Evolutionary conservation across 2,329 filamentous ascomycete genomes (phyloP), one percentile per base, ranked within the genome.

Genomic region (Cephalotrichum gorgonifer): DNA sequence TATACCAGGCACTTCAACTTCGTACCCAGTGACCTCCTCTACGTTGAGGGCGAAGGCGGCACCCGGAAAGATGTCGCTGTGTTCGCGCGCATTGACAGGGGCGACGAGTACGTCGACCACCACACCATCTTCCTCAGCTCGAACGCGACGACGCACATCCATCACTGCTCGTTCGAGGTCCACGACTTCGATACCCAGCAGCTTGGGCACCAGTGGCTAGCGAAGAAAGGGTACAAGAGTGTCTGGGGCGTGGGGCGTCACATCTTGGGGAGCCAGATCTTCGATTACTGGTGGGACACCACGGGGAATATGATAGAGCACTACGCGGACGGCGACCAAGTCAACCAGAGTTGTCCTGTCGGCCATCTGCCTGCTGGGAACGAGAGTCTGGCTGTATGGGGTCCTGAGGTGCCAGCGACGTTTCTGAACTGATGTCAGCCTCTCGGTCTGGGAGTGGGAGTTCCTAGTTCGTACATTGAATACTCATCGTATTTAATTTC

Each of bases 231-330:
- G 1, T 84, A 84, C 59, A 72, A 72, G 56, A 76, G 72, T 55
- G 81, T 81, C 53, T 88, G 84, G 84, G 84, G 84, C 2, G 76
- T 88, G 0, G 84, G 84, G 0, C 64, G 84, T 48, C 83, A 87
- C 66, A 74, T 86, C 17, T 69, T 86, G 56, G 83, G 83, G 4
- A 79, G 74, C 53, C 83, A 86, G 64, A 78, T 87, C 47, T 88
- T 87, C 55, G 59, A 62, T 44, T 62, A 62, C 49, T 62, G 59
- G 58, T 60, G 77, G 57, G 81, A 85, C 62, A 75, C 76, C 0
- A 72, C 68, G 3, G 69, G 70, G 0, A 81, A 82, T 58, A 83
- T 85, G 62, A 66, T 85, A 57, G 81, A 85, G 64, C 81, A 85
- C 61, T 87, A 86, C 56, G 78, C 81, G n/a, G 83, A 86, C 59